Evolutionary conservation across 345 rosid genomes (phyloP).

Genomic region (Euclidium syriacum): DNA sequence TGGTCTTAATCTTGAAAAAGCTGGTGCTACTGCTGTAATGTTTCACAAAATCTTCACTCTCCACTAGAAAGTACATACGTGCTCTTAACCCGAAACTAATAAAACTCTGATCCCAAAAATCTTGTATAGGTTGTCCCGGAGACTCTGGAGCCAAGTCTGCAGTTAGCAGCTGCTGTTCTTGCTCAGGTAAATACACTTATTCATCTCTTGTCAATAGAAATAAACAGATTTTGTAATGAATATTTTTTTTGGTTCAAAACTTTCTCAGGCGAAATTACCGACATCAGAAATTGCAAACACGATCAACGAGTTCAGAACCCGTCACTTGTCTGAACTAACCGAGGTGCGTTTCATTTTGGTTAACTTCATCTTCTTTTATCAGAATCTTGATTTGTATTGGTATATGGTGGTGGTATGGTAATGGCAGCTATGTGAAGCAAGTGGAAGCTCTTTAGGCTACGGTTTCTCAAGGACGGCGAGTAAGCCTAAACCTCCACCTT

Average conservation of each 20-base stretch:
- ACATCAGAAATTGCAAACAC: slow-evolving; percentile 82
- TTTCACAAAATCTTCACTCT: slow-evolving; percentile 3
- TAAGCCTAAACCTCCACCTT: slow-evolving; percentile 45
- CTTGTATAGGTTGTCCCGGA: slow-evolving; percentile 95
- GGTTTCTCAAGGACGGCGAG: slow-evolving; percentile 68
- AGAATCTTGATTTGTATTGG: neutral
- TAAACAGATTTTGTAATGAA: neutral
- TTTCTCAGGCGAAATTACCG: slow-evolving; percentile 77
- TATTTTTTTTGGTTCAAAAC: neutral
- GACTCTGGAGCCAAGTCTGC: slow-evolving; percentile 96
- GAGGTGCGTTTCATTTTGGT: slow-evolving; percentile 46
- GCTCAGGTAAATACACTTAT: slow-evolving; percentile 87
- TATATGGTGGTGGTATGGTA: neutral
- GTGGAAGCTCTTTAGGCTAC: slow-evolving; percentile 92
- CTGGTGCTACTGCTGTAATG: slow-evolving; percentile 94
- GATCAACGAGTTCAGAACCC: slow-evolving; percentile 87
- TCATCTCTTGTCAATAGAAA: neutral
- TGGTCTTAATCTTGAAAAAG: slow-evolving; percentile 92
- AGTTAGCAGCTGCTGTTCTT: slow-evolving; percentile 98
- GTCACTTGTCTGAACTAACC: slow-evolving; percentile 87
- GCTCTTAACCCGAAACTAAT: neutral
- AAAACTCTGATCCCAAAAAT: neutral
- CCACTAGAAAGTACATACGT: neutral
- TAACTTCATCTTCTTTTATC: neutral
- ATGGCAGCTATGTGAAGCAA: slow-evolving; percentile 75